Evolutionary conservation across 176 grass and related monocot species (phyloP).

Genomic region (Canna indica): DNA sequence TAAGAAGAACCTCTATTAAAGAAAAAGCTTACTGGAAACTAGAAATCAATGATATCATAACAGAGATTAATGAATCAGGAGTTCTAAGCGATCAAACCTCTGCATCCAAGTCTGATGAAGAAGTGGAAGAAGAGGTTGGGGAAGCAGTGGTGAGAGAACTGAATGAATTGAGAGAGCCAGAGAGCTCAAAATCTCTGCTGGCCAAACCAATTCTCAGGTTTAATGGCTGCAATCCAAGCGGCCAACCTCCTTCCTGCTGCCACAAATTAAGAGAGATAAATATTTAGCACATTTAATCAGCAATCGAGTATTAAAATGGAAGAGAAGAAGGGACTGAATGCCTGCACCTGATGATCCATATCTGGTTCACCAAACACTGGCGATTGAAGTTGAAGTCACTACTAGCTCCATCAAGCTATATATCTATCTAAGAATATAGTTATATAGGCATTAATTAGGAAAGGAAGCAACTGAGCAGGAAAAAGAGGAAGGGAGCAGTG

Average conservation of each 20-base stretch:
- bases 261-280: neutral
- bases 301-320: too few species aligned
- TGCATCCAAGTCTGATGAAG: slow-evolving; percentile 4
- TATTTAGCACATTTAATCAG: too few species aligned
- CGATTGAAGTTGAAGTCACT: neutral
- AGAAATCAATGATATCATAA: neutral
- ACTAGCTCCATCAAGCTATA: neutral
- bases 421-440: neutral
- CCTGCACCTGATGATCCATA: slow-evolving; percentile 1
- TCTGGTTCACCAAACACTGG: neutral
- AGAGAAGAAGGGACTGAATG: neutral
- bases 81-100: neutral
- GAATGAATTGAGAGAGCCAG: slow-evolving; percentile 8
- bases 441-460: too few species aligned
- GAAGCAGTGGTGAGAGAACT: neutral
- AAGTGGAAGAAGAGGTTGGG: slow-evolving; percentile 1
- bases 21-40: too few species aligned
- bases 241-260: slow-evolving; percentile 24
- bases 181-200: slow-evolving; percentile 13
- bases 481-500: too few species aligned
- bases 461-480: too few species aligned
- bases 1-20: too few species aligned
- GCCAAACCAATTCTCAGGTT: slow-evolving; percentile 13
- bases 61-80: neutral
- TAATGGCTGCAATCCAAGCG: slow-evolving; percentile 24